Evolutionary conservation across 2,329 filamentous ascomycete genomes (phyloP).

Genomic region (Aspergillus sp.): DNA sequence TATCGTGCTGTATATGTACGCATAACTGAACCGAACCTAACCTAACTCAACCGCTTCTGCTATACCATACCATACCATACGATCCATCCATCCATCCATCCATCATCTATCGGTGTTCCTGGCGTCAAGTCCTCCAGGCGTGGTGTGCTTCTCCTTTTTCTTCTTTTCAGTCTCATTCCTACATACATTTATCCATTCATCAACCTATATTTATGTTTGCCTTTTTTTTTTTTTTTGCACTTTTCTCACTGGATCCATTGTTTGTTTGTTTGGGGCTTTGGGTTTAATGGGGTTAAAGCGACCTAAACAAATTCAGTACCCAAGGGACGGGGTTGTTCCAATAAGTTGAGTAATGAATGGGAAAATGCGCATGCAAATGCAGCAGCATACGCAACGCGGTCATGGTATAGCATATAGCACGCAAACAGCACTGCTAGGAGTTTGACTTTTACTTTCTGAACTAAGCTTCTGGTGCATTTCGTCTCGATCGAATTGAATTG

Average conservation of each 20-base stretch:
- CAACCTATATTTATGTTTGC: too few relatives aligned
- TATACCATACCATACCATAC: neutral
- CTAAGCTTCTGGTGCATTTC: too few relatives aligned
- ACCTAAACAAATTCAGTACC: too few relatives aligned
- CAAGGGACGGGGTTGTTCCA: too few relatives aligned
- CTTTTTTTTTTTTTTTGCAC: neutral
- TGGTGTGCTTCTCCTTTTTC: too few relatives aligned
- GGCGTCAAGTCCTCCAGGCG: neutral
- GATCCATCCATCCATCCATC: too few relatives aligned
- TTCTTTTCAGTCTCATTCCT: too few relatives aligned
- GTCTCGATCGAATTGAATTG: too few relatives aligned
- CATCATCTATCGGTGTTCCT: neutral
- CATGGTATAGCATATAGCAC: neutral
- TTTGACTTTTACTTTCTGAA: neutral
- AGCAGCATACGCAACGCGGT: neutral
- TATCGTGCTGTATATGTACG: neutral
- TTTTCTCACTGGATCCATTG: neutral
- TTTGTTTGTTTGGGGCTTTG: neutral
- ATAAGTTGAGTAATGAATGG: neutral
- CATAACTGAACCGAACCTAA: too few relatives aligned
- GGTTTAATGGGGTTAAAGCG: neutral
- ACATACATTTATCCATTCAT: too few relatives aligned
- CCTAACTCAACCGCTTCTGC: neutral
- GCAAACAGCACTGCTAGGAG: neutral
- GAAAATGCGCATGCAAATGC: neutral